Conservation (phyloP, 345 rosid species). For the Brassica napus region DNA sequence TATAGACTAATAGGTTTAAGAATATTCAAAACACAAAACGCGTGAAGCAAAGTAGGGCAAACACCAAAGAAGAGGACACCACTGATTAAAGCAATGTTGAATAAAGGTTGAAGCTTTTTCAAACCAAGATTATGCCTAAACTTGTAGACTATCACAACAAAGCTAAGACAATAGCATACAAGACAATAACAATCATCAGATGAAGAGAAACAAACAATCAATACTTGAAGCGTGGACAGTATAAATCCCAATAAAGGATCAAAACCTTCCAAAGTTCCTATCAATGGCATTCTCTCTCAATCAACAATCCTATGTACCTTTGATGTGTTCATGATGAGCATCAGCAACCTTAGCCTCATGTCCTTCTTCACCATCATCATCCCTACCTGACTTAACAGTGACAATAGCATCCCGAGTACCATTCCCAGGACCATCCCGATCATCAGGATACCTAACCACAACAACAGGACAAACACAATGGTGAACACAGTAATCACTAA, state of each 20-base stretch:
- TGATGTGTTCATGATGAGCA: conserved; percentile 34
- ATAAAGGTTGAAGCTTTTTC: conserved; percentile 3
- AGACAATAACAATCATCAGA: no score
- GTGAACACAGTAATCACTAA: conserved; percentile 90
- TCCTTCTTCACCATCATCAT: conserved; percentile 25
- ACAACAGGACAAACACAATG: conserved; percentile 91
- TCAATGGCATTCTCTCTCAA: not conserved
- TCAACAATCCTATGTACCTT: conserved; percentile 32
- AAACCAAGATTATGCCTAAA: conserved; percentile 7
- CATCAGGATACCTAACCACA: conserved; percentile 80
- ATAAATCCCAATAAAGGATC: not conserved
- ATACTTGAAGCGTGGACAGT: not conserved
- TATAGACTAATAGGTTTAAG: not conserved
- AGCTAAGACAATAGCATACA: not conserved
- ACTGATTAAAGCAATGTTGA: not conserved
- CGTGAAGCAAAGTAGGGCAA: not conserved
- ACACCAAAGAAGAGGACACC: not conserved
- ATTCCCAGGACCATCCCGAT: conserved; percentile 2
- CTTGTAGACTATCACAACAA: not conserved
- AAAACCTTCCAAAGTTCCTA: not conserved
- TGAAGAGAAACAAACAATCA: not conserved
- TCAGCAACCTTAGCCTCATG: no score
- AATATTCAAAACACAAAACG: not conserved
- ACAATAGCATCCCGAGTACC: conserved; percentile 43
- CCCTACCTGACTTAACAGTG: conserved; percentile 39